phyloP scores from a whole-genome alignment of 768 basidiomycete species.

The Serpula lacrymans region DNA sequence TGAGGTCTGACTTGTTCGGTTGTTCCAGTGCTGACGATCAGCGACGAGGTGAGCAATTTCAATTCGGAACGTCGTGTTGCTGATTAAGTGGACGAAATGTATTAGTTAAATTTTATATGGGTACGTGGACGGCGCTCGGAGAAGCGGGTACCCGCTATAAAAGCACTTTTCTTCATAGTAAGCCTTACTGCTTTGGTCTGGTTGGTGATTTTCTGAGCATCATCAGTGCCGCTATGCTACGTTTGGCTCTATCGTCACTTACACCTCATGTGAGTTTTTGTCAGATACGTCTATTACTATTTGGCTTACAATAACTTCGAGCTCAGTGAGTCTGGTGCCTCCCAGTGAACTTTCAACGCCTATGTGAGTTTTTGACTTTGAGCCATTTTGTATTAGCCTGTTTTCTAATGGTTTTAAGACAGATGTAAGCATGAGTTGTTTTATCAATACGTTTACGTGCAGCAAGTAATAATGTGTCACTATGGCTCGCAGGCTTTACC shows the following conservation, averaged over 20 bases:
- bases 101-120: slow-evolving; percentile 2
- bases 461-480: too few species aligned
- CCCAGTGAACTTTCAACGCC: too few species aligned
- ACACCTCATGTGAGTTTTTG: slow-evolving; percentile 4
- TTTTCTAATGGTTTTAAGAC: too few species aligned
- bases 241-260: slow-evolving; percentile 1
- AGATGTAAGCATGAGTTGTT: too few species aligned
- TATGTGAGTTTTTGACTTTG: too few species aligned
- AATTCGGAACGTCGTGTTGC: not conserved
- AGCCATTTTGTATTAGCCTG: too few species aligned
- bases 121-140: not conserved
- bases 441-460: too few species aligned
- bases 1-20: not conserved
- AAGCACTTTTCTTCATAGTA: slow-evolving; percentile 5
- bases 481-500: too few species aligned
- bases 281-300: too few species aligned
- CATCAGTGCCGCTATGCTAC: slow-evolving; percentile 5
- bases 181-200: not conserved
- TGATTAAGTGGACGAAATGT: not conserved
- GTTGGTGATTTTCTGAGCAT: not conserved
- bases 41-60: not conserved
- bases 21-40: slow-evolving; percentile 1
- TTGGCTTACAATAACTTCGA: too few species aligned
- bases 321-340: too few species aligned
- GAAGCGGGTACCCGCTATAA: not conserved